Percentiles rank a stretch among this genome's conserved stretches.
These are phyloP conservation scores for carrot (Daucus carota) DNA, from an alignment of 129 eudicot genomes.

Conservation along the genomic window DH1_v3.0 NC_030389.2:819501-820000, in stretches of 20 bases:
- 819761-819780: not conserved
- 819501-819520: not conserved
- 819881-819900: constrained; percentile 69
- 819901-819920: constrained; percentile 95
- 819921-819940: constrained; percentile 97
- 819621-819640: not conserved
- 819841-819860: not conserved
- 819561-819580: not conserved
- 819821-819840: not conserved
- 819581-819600: not conserved
- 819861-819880: not conserved
- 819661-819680: not conserved
- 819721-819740: not conserved
- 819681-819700: not conserved
- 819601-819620: not conserved
- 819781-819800: not conserved
- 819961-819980: not conserved
- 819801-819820: not conserved
- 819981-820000: not conserved
- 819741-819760: not conserved
- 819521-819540: not conserved
- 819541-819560: not conserved
- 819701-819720: not conserved
- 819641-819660: not conserved
- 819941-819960: constrained; percentile 17